phyloP scores from a whole-genome alignment of 1,284 basidiomycete genomes.

The Ceratobasidium sp. region DNA sequence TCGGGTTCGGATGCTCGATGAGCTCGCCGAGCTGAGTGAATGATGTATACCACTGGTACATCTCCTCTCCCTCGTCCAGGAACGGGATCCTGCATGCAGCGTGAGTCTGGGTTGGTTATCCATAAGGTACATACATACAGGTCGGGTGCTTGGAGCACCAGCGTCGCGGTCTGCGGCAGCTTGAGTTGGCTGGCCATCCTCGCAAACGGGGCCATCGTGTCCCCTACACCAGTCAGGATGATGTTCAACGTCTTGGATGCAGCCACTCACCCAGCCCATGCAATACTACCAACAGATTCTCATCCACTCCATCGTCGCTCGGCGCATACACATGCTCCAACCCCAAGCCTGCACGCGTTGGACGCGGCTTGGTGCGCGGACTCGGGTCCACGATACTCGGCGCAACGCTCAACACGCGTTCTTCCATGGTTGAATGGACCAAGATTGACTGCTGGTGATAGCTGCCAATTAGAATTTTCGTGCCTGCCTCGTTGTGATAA shows the following conservation, averaged over 20 bases:
- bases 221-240: constrained; percentile 60
- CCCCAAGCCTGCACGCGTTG: constrained; percentile 58
- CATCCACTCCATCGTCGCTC: constrained; percentile 81
- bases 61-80: constrained; percentile 64
- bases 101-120: neutral
- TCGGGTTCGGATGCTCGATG: constrained; percentile 73
- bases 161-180: constrained; percentile 84
- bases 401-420: constrained; percentile 33
- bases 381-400: constrained; percentile 36
- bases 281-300: constrained; percentile 83
- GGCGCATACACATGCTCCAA: constrained; percentile 68
- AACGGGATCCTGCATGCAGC: constrained; percentile 70
- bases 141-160: constrained; percentile 80
- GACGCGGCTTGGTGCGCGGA: constrained; percentile 62
- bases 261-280: constrained; percentile 86
- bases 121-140: constrained; percentile 49
- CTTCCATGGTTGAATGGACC: neutral
- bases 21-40: constrained; percentile 81
- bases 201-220: constrained; percentile 78
- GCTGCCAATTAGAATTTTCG: neutral
- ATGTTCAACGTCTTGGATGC: constrained; percentile 14
- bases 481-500: neutral
- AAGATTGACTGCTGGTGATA: neutral
- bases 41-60: constrained; percentile 87
- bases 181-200: constrained; percentile 75